Evolutionary conservation across 2,329 filamentous ascomycete species (phyloP).

Genomic region (Aspergillus latus): DNA sequence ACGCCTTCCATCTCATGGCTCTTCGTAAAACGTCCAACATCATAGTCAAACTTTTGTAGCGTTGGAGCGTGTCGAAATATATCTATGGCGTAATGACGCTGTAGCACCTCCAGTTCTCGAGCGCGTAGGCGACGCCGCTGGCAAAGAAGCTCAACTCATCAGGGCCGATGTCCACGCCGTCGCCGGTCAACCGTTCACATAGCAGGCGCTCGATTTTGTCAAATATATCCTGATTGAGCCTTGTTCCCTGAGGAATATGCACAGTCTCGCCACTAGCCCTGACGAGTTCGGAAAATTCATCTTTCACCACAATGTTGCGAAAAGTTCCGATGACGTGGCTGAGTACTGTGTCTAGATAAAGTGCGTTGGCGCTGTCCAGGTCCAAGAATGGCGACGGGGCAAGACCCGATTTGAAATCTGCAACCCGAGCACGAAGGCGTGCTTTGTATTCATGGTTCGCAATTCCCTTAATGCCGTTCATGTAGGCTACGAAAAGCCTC

Average conservation of each 20-base stretch:
- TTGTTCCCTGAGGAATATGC: slow-evolving; percentile 13
- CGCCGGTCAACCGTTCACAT: slow-evolving; percentile 33
- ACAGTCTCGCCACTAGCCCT: slow-evolving; percentile 27
- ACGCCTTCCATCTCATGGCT: slow-evolving; percentile 5
- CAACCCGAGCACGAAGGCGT: slow-evolving; percentile 34
- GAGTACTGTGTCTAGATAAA: slow-evolving; percentile 39
- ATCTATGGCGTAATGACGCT: too few species aligned
- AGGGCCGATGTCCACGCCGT: slow-evolving; percentile 31
- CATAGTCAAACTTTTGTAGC: not conserved
- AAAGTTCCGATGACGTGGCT: slow-evolving; percentile 43
- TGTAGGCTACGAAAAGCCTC: slow-evolving; percentile 41
- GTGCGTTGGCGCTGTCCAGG: slow-evolving; percentile 29
- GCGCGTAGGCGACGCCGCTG: slow-evolving; percentile 37
- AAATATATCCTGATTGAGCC: slow-evolving; percentile 26
- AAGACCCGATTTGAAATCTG: slow-evolving; percentile 36
- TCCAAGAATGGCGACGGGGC: slow-evolving; percentile 34
- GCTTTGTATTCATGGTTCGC: slow-evolving; percentile 34
- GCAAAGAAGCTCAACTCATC: slow-evolving; percentile 44
- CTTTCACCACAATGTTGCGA: slow-evolving; percentile 38
- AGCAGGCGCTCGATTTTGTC: slow-evolving; percentile 38
- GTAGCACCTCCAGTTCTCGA: slow-evolving; percentile 24
- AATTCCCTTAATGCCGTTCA: slow-evolving; percentile 44
- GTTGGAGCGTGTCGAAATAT: too few species aligned
- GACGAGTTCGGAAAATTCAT: slow-evolving; percentile 38
- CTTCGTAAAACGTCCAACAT: slow-evolving; percentile 7